A percentile compares a stretch with the other conserved stretches of the same genome.
Conservation (phyloP, 2,329 filamentous ascomycete genomes). For the Drechslerella dactyloides region DNA sequence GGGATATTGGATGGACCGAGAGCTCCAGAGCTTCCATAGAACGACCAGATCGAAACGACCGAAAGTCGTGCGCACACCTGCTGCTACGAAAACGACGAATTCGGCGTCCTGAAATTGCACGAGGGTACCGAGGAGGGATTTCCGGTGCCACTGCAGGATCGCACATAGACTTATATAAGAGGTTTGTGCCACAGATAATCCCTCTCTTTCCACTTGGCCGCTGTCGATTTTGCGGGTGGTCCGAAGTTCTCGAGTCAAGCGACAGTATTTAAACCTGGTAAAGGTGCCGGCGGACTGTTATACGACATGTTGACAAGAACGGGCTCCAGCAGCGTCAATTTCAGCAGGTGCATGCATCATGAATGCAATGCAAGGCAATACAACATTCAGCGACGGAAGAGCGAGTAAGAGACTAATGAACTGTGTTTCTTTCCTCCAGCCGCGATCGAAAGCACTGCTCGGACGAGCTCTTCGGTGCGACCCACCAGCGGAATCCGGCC, state of each 20-base stretch:
- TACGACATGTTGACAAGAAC: constrained; percentile 26
- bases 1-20: constrained; percentile 40
- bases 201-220: constrained; percentile 3
- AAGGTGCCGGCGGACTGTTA: not conserved
- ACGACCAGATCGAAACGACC: constrained; percentile 26
- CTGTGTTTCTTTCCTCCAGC: not conserved
- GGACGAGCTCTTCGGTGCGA: constrained; percentile 11
- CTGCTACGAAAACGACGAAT: constrained; percentile 24
- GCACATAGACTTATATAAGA: constrained; percentile 12
- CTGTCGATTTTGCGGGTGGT: not conserved
- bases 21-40: constrained; percentile 22
- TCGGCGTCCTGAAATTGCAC: constrained; percentile 22
- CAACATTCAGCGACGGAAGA: too few species aligned
- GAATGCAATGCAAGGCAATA: not conserved
- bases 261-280: not conserved
- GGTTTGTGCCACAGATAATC: constrained; percentile 26
- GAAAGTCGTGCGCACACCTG: constrained; percentile 10
- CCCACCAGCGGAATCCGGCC: constrained; percentile 32
- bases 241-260: constrained; percentile 4
- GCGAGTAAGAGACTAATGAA: not conserved
- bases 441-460: not conserved
- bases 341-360: too few species aligned
- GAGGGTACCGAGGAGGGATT: constrained; percentile 13
- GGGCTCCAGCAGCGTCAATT: constrained; percentile 23
- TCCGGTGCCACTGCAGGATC: constrained; percentile 21